Percentiles rank a stretch among this genome's conserved stretches.
Evolutionary conservation across 1,139 yeast species (phyloP).

Genomic region (Lodderomyces margitis): DNA sequence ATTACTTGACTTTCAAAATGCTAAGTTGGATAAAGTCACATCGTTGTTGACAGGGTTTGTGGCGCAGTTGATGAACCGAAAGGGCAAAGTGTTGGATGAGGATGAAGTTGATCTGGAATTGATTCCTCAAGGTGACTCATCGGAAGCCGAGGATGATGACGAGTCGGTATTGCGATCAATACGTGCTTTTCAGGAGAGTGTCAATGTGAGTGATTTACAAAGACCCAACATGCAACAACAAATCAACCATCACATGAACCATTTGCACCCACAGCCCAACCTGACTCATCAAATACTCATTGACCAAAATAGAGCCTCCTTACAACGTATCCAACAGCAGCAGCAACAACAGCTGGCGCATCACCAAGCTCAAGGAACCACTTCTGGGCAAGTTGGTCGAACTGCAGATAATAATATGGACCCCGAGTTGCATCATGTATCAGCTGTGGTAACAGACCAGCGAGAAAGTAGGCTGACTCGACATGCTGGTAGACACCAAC

Average conservation of each 20-base stretch:
- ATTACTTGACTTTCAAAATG: conserved; percentile 37
- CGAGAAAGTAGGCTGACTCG: conserved; percentile 2
- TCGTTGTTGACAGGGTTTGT: conserved; percentile 21
- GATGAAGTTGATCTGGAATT: conserved; percentile 27
- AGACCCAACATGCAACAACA: neutral
- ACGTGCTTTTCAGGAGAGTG: conserved; percentile 4
- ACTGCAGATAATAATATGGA: conserved; percentile 36
- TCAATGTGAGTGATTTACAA: conserved; percentile 5
- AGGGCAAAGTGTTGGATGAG: conserved; percentile 19
- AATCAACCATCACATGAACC: conserved; percentile 1
- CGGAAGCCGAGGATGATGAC: conserved; percentile 23
- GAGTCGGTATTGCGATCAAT: conserved; percentile 12
- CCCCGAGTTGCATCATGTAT: conserved; percentile 27
- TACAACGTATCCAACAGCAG: conserved; percentile 4
- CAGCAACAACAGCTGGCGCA: conserved; percentile 8
- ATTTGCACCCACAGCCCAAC: conserved; percentile 6
- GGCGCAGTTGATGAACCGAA: conserved; percentile 29
- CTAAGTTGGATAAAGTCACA: conserved; percentile 40
- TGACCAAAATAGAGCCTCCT: neutral
- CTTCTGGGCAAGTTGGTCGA: neutral
- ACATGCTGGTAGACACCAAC: conserved; percentile 1
- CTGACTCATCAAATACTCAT: conserved; percentile 3
- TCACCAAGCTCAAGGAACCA: conserved; percentile 10
- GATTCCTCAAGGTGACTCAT: conserved; percentile 18
- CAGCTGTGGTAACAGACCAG: neutral